Evolutionary conservation across 306 rosid species (phyloP).

Genomic region (Crataegus laevigata): DNA sequence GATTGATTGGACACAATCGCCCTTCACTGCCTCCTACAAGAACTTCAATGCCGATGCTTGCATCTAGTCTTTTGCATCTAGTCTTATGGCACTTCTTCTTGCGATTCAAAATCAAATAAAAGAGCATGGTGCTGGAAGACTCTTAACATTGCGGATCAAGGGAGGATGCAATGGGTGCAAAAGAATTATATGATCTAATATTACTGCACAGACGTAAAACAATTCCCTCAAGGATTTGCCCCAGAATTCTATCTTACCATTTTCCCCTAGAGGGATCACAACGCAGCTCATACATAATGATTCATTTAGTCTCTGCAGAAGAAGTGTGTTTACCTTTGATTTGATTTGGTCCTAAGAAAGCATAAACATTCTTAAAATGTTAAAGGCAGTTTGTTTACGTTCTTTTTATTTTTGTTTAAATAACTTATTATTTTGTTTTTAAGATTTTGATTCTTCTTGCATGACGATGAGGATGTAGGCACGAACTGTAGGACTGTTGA

Average conservation of each 20-base stretch:
- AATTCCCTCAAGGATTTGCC: conserved; percentile 35
- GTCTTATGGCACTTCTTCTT: background rate
- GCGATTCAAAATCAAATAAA: conserved; percentile 1
- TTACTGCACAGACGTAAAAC: conserved; percentile 27
- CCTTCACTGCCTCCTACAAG: conserved; percentile 23
- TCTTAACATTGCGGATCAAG: conserved; percentile 6
- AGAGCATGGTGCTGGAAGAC: conserved; percentile 18
- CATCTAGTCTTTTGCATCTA: conserved; percentile 15
- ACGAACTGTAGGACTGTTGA: too few species aligned
- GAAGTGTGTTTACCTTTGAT: too few species aligned
- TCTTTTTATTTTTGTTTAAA: background rate
- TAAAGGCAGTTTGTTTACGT: background rate
- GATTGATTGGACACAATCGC: conserved; percentile 27
- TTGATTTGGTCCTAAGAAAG: background rate
- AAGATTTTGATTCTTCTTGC: background rate
- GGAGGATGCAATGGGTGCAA: conserved; percentile 25
- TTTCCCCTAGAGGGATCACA: background rate
- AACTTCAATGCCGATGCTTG: conserved; percentile 17
- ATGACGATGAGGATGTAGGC: too few species aligned
- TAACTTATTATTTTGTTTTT: too few species aligned
- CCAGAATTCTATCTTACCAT: conserved; percentile 19
- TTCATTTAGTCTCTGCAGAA: background rate
- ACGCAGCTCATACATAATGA: background rate
- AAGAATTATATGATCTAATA: conserved; percentile 29
- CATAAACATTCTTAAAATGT: background rate